These are phyloP conservation scores for Phyllosticta capitalensis DNA, from an alignment of 2,329 filamentous ascomycete genomes.

Conservation along the genomic window DNA sequence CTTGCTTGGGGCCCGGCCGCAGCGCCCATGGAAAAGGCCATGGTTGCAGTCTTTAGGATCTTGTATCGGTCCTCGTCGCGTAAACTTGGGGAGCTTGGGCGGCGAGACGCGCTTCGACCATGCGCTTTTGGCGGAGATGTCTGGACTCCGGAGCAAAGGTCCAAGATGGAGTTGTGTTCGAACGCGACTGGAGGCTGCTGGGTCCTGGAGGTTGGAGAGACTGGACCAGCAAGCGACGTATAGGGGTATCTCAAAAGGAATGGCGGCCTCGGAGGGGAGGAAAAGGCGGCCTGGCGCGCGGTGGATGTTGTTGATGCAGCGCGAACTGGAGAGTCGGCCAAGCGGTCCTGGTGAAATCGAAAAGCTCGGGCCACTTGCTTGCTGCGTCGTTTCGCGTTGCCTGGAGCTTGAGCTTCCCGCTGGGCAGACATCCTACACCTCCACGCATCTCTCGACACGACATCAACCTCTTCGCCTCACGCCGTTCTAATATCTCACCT, in stretches of 20 bases:
- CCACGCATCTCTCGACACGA: background rate
- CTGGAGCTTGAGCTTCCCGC: slow-evolving; percentile 5
- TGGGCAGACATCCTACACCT: background rate
- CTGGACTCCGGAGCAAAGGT: background rate
- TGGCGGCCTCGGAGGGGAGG: background rate
- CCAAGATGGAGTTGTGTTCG: background rate
- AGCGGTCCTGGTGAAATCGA: slow-evolving; percentile 7
- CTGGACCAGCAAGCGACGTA: background rate
- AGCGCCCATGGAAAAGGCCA: slow-evolving; percentile 56
- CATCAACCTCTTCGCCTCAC: background rate
- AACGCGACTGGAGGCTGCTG: background rate
- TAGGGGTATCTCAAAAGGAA: background rate
- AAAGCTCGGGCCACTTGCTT: slow-evolving; percentile 4
- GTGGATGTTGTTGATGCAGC: slow-evolving; percentile 1
- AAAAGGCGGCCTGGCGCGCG: background rate
- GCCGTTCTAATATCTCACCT: background rate
- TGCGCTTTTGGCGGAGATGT: slow-evolving; percentile 5
- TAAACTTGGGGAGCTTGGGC: background rate
- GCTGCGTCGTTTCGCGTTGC: slow-evolving; percentile 9
- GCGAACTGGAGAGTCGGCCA: background rate
- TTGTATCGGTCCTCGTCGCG: background rate
- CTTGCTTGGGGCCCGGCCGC: slow-evolving; percentile 33
- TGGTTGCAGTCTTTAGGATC: slow-evolving; percentile 24
- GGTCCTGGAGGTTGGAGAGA: background rate
- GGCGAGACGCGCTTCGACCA: background rate